Percentiles rank a stretch among this genome's conserved stretches.
These are phyloP conservation scores for Jamesozyma hellenica DNA, from an alignment of 805 yeast species.

Conservation along the genomic window DNA sequence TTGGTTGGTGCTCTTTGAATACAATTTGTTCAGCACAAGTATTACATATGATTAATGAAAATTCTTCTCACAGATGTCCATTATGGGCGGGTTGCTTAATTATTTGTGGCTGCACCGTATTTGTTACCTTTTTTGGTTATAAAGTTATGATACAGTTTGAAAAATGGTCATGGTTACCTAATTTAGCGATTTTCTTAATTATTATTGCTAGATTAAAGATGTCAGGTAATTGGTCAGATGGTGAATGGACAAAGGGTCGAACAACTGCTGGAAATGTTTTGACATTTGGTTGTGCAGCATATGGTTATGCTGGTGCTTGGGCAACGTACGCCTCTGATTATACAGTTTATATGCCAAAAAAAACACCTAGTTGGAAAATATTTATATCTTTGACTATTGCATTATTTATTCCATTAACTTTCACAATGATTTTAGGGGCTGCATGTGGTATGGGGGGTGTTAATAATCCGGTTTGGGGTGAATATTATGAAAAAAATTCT, in stretches of 20 bases:
- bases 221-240: conserved; percentile 52
- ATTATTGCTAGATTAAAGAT: conserved; percentile 67
- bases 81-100: conserved; percentile 87
- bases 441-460: conserved; percentile 68
- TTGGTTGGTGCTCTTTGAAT: conserved; percentile 92
- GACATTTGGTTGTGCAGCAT: conserved; percentile 73
- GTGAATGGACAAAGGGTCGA: conserved; percentile 42
- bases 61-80: conserved; percentile 44
- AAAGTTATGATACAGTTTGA: conserved; percentile 70
- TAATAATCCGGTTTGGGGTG: conserved; percentile 36
- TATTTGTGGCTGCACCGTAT: conserved; percentile 52
- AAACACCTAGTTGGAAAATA: conserved; percentile 46
- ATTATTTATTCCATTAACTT: conserved; percentile 53
- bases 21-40: conserved; percentile 83
- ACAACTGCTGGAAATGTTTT: conserved; percentile 68
- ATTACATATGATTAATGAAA: conserved; percentile 59
- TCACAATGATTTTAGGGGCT: conserved; percentile 73
- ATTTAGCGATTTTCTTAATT: conserved; percentile 56
- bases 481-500: conserved; percentile 43
- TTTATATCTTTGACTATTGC: conserved; percentile 57
- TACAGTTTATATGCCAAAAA: conserved; percentile 72
- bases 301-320: conserved; percentile 93
- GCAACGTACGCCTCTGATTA: conserved; percentile 89
- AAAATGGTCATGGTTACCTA: conserved; percentile 83
- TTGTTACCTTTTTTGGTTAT: conserved; percentile 78